These are phyloP conservation scores for Sporopachydermia quercuum DNA, from an alignment of 805 yeast species.

Conservation along the genomic window DNA sequence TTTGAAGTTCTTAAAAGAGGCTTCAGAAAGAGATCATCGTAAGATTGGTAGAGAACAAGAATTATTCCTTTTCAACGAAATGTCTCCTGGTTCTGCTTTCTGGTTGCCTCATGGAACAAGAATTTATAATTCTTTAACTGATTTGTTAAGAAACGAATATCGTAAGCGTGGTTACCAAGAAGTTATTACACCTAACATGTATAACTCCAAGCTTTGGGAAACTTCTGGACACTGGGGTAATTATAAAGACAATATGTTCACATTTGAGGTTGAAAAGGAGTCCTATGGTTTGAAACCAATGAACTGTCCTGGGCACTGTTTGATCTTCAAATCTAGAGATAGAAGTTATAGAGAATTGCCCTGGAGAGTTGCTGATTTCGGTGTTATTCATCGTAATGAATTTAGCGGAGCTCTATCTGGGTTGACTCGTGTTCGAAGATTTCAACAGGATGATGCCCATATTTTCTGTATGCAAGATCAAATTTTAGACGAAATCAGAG, in stretches of 20 bases:
- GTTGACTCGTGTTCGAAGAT: slow-evolving; percentile 93
- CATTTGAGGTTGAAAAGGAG: slow-evolving; percentile 95
- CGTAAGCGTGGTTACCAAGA: slow-evolving; percentile 92
- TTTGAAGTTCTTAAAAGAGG: slow-evolving; percentile 87
- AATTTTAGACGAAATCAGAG: slow-evolving; percentile 72
- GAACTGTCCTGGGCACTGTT: slow-evolving; percentile 95
- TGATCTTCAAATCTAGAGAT: slow-evolving; percentile 82
- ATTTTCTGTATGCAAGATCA: slow-evolving; percentile 91
- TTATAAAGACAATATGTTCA: slow-evolving; percentile 94
- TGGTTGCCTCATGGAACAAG: slow-evolving; percentile 99
- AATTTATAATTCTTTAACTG: slow-evolving; percentile 79
- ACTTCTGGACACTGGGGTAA: slow-evolving; percentile 98
- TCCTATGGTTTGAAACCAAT: slow-evolving; percentile 88
- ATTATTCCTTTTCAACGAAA: slow-evolving; percentile 83
- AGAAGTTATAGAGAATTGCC: slow-evolving; percentile 95
- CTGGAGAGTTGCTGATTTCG: slow-evolving; percentile 97
- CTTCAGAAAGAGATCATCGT: slow-evolving; percentile 91
- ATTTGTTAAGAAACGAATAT: slow-evolving; percentile 70
- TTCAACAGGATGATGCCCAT: slow-evolving; percentile 99
- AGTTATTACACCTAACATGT: slow-evolving; percentile 98
- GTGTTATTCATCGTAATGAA: slow-evolving; percentile 95
- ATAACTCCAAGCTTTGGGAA: slow-evolving; percentile 94
- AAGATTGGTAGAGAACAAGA: slow-evolving; percentile 95
- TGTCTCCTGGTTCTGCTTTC: slow-evolving; percentile 97
- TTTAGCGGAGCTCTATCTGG: slow-evolving; percentile 90